Conservation (phyloP, 1,284 basidiomycete species). For the Irpex sp. region DNA sequence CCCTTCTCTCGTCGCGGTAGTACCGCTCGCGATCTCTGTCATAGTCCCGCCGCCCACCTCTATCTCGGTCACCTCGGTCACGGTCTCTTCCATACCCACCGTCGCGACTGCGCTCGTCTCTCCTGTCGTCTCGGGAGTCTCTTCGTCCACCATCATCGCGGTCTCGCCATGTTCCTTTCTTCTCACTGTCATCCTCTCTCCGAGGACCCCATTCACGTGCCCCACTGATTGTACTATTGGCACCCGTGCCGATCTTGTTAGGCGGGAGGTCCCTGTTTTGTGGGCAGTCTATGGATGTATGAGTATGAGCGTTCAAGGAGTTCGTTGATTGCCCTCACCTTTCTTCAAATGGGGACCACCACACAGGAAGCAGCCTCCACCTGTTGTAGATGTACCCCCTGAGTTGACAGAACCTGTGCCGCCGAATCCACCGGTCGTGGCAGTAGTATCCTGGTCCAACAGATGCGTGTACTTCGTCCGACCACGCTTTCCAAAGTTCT, state of each 20-base stretch:
- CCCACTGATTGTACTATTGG: slow-evolving; percentile 41
- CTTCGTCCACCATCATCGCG: slow-evolving; percentile 26
- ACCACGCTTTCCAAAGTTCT: slow-evolving; percentile 91
- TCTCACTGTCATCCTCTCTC: slow-evolving; percentile 20
- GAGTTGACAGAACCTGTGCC: slow-evolving; percentile 52
- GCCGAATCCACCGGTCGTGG: slow-evolving; percentile 61
- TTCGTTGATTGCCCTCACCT: slow-evolving; percentile 41
- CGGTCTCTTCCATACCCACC: slow-evolving; percentile 14
- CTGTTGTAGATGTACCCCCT: slow-evolving; percentile 50
- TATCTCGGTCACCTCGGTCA: slow-evolving; percentile 10
- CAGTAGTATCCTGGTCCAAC: slow-evolving; percentile 90
- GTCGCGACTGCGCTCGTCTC: slow-evolving; percentile 25
- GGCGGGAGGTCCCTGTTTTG: slow-evolving; percentile 55
- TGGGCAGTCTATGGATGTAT: slow-evolving; percentile 57
- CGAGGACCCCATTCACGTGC: slow-evolving; percentile 35
- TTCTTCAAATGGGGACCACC: slow-evolving; percentile 89
- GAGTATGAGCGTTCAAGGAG: neutral
- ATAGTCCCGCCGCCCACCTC: slow-evolving; percentile 13
- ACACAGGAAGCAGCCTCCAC: slow-evolving; percentile 81
- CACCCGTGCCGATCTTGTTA: slow-evolving; percentile 39
- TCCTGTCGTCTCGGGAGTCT: slow-evolving; percentile 23
- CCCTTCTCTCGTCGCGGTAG: slow-evolving; percentile 8
- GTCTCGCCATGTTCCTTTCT: slow-evolving; percentile 40
- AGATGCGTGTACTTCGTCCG: slow-evolving; percentile 96
- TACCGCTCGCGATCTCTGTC: slow-evolving; percentile 9